Evolutionary conservation across 345 rosid species (phyloP).

Genomic region (Populus tremula): DNA sequence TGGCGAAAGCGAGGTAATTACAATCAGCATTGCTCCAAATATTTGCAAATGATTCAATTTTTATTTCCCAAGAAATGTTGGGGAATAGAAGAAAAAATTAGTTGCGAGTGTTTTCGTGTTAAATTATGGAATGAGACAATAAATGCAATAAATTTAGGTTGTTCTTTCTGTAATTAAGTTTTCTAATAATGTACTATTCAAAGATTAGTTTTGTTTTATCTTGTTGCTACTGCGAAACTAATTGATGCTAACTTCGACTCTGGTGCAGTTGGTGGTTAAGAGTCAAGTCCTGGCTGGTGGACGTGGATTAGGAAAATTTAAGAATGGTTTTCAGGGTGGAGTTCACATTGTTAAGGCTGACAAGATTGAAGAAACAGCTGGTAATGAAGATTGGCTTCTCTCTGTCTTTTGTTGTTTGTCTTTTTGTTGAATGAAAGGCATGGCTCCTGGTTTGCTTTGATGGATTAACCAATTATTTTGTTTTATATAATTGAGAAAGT

Average conservation of each 20-base stretch:
- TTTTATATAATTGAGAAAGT: background rate
- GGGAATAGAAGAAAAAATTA: background rate
- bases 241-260: constrained; percentile 7
- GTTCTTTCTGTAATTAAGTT: background rate
- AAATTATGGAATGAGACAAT: background rate
- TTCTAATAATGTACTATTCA: background rate
- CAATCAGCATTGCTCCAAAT: background rate
- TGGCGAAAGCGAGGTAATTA: constrained; percentile 61
- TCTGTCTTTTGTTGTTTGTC: background rate
- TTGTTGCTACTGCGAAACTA: background rate
- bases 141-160: background rate
- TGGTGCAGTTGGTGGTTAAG: constrained; percentile 83
- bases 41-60: background rate
- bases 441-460: background rate
- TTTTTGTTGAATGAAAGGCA: background rate
- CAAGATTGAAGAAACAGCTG: constrained; percentile 73
- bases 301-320: constrained; percentile 91
- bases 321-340: constrained; percentile 86
- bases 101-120: too few species aligned
- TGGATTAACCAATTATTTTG: background rate
- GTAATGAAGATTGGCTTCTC: constrained; percentile 31
- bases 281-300: constrained; percentile 99
- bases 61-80: background rate
- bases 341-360: constrained; percentile 86
- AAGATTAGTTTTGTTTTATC: background rate